Evolutionary conservation across 176 grass and related monocot genomes (phyloP).

Genomic region (Alopecurus myosuroides): DNA sequence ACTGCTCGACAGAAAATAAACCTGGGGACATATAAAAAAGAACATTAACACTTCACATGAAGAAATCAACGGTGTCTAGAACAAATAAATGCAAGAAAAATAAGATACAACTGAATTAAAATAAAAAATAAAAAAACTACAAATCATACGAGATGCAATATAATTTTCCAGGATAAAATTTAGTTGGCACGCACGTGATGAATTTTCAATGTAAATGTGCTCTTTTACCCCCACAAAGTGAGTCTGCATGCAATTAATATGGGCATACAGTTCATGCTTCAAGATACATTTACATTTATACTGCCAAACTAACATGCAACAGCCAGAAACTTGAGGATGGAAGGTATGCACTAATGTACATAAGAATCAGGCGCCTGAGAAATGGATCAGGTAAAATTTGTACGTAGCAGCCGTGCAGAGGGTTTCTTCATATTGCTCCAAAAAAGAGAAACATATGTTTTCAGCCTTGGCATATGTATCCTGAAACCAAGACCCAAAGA

Average conservation of each 20-base stretch:
- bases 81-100: too few species aligned
- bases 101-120: neutral
- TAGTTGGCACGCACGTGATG: neutral
- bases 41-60: neutral
- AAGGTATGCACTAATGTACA: slow-evolving; percentile 35
- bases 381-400: slow-evolving; percentile 85
- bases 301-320: neutral
- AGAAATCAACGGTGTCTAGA: neutral
- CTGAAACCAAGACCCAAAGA: slow-evolving; percentile 41
- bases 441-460: slow-evolving; percentile 59
- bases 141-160: neutral
- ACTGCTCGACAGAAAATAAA: slow-evolving; percentile 97
- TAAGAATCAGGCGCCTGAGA: slow-evolving; percentile 74
- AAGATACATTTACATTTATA: neutral
- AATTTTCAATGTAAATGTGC: neutral
- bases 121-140: neutral
- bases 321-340: neutral
- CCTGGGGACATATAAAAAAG: slow-evolving; percentile 39
- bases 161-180: neutral
- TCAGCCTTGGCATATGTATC: slow-evolving; percentile 58
- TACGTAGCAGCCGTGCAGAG: slow-evolving; percentile 61
- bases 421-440: slow-evolving; percentile 84
- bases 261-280: neutral
- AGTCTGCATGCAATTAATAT: neutral
- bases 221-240: neutral